Evolutionary conservation across 306 rosid species (phyloP).

Genomic region (Prunus mira): DNA sequence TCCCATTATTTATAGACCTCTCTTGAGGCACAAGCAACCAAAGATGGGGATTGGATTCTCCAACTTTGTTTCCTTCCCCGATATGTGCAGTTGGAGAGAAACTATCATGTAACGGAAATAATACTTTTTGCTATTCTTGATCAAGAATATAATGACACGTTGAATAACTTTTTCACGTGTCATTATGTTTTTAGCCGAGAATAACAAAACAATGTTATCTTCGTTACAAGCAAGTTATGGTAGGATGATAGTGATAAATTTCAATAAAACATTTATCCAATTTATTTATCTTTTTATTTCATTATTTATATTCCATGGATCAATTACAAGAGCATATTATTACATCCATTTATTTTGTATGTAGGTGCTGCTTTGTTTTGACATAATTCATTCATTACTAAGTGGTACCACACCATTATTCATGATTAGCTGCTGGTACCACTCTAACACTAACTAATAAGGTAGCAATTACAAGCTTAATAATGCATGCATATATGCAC

Average conservation of each 20-base stretch:
- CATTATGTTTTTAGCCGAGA: too few species aligned
- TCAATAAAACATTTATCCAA: background rate
- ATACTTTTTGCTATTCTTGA: too few species aligned
- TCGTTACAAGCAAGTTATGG: background rate
- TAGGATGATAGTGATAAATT: background rate
- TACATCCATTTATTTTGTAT: too few species aligned
- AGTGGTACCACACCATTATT: background rate
- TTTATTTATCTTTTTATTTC: background rate
- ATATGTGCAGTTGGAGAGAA: background rate
- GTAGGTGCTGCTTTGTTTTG: background rate
- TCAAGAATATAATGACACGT: too few species aligned
- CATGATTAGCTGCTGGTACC: background rate
- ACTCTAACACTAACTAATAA: background rate
- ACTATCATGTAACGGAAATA: too few species aligned
- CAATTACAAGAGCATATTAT: background rate
- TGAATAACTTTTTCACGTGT: too few species aligned
- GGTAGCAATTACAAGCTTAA: background rate
- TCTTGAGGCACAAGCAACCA: conserved; percentile 1
- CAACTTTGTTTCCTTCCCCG: too few species aligned
- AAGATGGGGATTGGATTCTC: background rate
- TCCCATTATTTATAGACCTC: background rate
- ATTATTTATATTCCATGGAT: background rate
- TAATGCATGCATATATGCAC: background rate
- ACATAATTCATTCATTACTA: background rate
- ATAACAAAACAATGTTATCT: accelerated